Conservation (phyloP, 2,329 filamentous ascomycete genomes). For the Fusarium keratoplasticum region DNA sequence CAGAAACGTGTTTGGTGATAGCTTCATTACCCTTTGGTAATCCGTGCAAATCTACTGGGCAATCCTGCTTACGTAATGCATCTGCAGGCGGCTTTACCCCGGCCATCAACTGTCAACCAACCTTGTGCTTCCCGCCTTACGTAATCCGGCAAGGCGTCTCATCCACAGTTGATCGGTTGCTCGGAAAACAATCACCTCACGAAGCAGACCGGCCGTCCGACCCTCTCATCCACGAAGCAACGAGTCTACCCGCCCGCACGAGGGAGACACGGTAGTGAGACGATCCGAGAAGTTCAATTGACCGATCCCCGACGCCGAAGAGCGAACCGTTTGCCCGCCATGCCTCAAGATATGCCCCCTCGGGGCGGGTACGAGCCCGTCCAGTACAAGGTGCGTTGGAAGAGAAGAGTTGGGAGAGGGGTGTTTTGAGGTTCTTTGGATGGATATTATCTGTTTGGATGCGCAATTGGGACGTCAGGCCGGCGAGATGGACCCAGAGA, state of each 20-base stretch:
- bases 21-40: slow-evolving; percentile 32
- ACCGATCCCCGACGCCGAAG: slow-evolving; percentile 19
- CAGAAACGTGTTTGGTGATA: slow-evolving; percentile 10
- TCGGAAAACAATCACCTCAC: slow-evolving; percentile 46
- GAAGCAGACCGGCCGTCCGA: background rate
- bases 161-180: slow-evolving; percentile 27
- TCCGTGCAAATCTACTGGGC: slow-evolving; percentile 32
- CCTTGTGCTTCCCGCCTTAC: slow-evolving; percentile 28
- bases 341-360: slow-evolving; percentile 99
- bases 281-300: slow-evolving; percentile 13
- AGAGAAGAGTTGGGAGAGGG: background rate
- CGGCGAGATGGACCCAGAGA: background rate
- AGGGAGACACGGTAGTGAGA: slow-evolving; percentile 24
- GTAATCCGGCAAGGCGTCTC: slow-evolving; percentile 36
- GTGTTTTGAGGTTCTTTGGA: background rate
- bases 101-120: background rate
- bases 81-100: slow-evolving; percentile 9
- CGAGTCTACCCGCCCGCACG: slow-evolving; percentile 18
- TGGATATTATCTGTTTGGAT: background rate
- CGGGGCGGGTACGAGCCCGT: slow-evolving; percentile 93
- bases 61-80: slow-evolving; percentile 12
- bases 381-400: slow-evolving; percentile 86
- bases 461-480: background rate
- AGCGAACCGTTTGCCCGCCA: slow-evolving; percentile 60
- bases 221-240: background rate